phyloP scores from a whole-genome alignment of 2,329 filamentous ascomycete species.

The Dendryphion nanum region DNA sequence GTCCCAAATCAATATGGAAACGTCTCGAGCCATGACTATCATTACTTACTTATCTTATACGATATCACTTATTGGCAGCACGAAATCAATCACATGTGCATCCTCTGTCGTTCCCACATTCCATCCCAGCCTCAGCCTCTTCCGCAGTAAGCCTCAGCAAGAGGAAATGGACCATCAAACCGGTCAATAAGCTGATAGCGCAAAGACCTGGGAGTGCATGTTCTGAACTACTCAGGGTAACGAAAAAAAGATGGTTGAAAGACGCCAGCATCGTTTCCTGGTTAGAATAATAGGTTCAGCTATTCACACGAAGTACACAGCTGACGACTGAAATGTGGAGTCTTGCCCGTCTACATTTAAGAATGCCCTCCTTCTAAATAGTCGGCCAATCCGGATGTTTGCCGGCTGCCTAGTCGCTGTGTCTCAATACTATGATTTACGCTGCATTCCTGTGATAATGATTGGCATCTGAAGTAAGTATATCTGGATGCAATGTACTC shows the following conservation, averaged over 20 bases:
- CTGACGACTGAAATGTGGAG: neutral
- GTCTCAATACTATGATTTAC: neutral
- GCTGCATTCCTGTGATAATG: neutral
- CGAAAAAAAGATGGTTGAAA: neutral
- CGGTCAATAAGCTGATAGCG: neutral
- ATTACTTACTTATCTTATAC: neutral
- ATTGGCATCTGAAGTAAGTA: neutral
- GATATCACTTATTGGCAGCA: neutral
- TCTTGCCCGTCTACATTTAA: neutral
- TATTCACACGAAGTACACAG: neutral
- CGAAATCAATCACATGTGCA: neutral
- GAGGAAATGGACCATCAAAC: neutral
- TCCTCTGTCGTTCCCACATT: neutral
- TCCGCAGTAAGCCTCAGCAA: neutral
- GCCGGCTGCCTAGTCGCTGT: neutral
- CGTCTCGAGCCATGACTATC: neutral
- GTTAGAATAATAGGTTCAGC: neutral
- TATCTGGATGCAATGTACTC: neutral
- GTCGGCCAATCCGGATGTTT: neutral
- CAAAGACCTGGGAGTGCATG: neutral
- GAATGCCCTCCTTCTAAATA: neutral
- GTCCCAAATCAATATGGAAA: neutral
- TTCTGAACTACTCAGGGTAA: neutral
- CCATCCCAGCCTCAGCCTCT: neutral
- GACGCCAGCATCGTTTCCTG: neutral